Percentiles rank a stretch among this genome's conserved stretches.
Evolutionary conservation across 495 filamentous ascomycete species (phyloP).

Genomic region (Talaromyces adpressus): DNA sequence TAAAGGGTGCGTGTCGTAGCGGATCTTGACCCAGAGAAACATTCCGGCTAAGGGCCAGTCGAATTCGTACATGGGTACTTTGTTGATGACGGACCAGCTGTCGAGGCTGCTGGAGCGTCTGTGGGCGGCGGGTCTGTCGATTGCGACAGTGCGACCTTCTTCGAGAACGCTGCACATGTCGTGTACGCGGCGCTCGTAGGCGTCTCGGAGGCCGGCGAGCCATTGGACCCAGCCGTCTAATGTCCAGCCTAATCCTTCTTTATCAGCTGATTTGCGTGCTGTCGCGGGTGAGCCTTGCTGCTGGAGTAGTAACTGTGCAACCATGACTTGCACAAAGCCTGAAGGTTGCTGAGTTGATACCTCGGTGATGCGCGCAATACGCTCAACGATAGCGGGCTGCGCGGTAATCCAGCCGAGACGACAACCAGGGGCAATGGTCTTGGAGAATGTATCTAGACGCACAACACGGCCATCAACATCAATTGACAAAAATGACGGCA

Average conservation of each 20-base stretch:
- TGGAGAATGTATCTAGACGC: conserved; percentile 76
- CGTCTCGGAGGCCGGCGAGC: conserved; percentile 72
- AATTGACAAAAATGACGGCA: conserved; percentile 66
- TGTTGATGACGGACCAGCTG: conserved; percentile 63
- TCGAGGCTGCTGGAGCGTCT: conserved; percentile 33
- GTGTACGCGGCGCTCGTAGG: conserved; percentile 78
- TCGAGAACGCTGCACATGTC: conserved; percentile 66
- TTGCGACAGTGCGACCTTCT: conserved; percentile 51
- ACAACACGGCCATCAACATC: conserved; percentile 85
- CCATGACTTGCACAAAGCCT: conserved; percentile 78
- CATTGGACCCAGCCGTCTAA: conserved; percentile 83
- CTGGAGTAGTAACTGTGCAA: conserved; percentile 69
- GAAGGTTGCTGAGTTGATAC: conserved; percentile 73
- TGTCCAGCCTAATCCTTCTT: conserved; percentile 56
- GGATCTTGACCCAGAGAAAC: conserved; percentile 78
- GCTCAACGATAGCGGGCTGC: conserved; percentile 69
- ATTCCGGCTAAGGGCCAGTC: conserved; percentile 80
- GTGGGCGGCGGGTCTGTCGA: conserved; percentile 28
- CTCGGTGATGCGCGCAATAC: conserved; percentile 65
- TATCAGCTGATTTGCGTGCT: conserved; percentile 16
- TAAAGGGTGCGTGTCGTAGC: conserved; percentile 66
- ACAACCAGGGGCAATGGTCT: conserved; percentile 72
- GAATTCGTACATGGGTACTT: conserved; percentile 65
- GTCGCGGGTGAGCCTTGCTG: conserved; percentile 29
- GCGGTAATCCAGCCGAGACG: conserved; percentile 75